Base-by-base conservation (phyloP, 1,139 yeast species). In the Suhomyces maxii region DNA sequence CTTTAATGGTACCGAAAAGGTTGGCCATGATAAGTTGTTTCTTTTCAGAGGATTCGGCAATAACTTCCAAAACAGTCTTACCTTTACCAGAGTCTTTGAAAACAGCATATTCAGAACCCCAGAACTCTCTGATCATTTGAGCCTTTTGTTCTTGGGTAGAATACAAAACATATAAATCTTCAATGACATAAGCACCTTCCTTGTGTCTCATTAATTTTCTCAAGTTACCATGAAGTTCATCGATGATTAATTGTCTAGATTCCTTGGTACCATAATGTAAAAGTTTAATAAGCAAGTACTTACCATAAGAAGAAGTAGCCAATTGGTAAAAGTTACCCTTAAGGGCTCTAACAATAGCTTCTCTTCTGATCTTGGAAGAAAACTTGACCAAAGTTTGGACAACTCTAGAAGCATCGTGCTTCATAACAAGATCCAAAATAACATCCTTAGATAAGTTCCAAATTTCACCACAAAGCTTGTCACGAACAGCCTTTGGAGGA, bases 171-270 rank as follows among this genome's bases (percentile, higher is more conserved):
- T 77, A 93, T 58, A 90, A 78, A 74, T 93, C 99, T 70, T 93
- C 98, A 53, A 91, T 91, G 36, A 93, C 98, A 61, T 93, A 90
- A n/a, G 98, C 98, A 69, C 98, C 99, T 76, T 93, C 98, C 70
- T 86, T 86, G 69, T 93, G 98, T 76, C 95, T 84, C 95, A 93
- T 90, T 54, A 93, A 77, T 67, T 89, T 91, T 65, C 97, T 78
- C 58, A 89, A 80, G 59, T 86, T 86, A 44, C 98, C 98, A 61
- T 90, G 96, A 53, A 93, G 77, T 68, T 89, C 97, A 61, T 86
- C 79, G 47, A 91, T 79, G 47, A 93, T 87, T 34, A 80, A 60
- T 46, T 82, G 84, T 58, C 96, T 80, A 2, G 91, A 82, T 31
- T 84, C 84, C 60, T 85, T 89, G 13, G 93, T 79, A 8, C 98